Base-by-base conservation (phyloP, 1,284 basidiomycete genomes). In the Boletus smithii region DNA sequence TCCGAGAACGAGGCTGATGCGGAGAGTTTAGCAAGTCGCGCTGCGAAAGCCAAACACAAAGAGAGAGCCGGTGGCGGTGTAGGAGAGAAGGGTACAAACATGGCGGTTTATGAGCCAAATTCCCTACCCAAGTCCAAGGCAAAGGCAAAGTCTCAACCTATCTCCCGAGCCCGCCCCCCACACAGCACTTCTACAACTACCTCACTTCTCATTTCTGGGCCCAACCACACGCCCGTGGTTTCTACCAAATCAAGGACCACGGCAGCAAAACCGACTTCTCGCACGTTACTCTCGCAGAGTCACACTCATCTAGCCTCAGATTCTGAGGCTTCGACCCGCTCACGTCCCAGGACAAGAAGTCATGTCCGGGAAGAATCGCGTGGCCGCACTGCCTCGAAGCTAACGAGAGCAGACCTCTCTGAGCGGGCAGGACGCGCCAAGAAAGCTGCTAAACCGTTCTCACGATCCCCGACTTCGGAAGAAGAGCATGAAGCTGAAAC, bases 1-100 rank as follows among this genome's bases (percentile, higher is more conserved):
- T 64, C 62, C n/a, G 65, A 64, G 43, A 42, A 51, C 8, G 62
- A 64, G 11, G 49, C 35, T 2, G 56, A 62, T 8, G 43, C 37
- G 1, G 53, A 50, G 37, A 44, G 47, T 17, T 17, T 26, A 5
- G 38, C 11, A 1, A 47, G 49, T 18, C 53, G 24, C 8, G 22
- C 23, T 5, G 18, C 23, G 4, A 59, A 50, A 35, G 32, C 32
- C 24, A 62, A 51, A 29, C 42, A 34, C 4, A 51, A 53, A 3
- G 48, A 39, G 10, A 56, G 50, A 10, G 18, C 1, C 3, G 8
- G 23, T 6, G 30, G 20, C 5, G 22, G 30, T 7, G 36, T 44
- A 33, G 43, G n/a, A 17, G 47, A 46, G 6, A 37, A n/a, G 23
- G 31, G 45, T 29, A 23, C 46, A 1, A 37, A 8, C 14, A 65